phyloP scores from a whole-genome alignment of 768 basidiomycete genomes.

The Boletus tylopilopsis region DNA sequence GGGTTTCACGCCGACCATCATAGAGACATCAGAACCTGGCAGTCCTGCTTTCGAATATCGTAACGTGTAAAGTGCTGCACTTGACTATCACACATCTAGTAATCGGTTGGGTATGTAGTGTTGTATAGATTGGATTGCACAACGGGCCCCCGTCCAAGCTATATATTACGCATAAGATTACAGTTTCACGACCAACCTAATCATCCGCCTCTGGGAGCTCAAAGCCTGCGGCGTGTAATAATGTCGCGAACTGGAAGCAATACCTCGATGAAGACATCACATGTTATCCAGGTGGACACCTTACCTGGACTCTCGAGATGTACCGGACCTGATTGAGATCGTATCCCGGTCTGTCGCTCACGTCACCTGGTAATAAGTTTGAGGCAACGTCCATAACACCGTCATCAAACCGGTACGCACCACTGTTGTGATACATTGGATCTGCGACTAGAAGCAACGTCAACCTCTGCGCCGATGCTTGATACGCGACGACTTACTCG shows the following conservation, averaged over 20 bases:
- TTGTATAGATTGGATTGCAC: neutral
- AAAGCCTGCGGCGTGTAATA: constrained; percentile 68
- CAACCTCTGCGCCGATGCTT: neutral
- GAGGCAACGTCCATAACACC: neutral
- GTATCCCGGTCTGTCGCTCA: constrained; percentile 76
- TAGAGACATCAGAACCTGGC: constrained; percentile 87
- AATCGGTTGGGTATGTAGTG: no score
- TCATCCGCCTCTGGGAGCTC: constrained; percentile 29
- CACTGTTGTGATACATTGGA: constrained; percentile 87
- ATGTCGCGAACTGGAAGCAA: constrained; percentile 53
- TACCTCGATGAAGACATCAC: neutral
- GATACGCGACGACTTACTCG: constrained; percentile 37
- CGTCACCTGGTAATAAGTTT: constrained; percentile 48
- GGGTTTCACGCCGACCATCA: constrained; percentile 64
- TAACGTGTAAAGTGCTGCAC: constrained; percentile 48
- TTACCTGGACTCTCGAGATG: constrained; percentile 85
- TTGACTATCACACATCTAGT: no score
- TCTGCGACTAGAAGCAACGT: constrained; percentile 56
- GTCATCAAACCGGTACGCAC: constrained; percentile 32
- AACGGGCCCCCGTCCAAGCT: no score
- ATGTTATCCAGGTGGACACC: constrained; percentile 11
- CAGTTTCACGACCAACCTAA: neutral
- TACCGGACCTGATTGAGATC: constrained; percentile 78
- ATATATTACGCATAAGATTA: constrained; percentile 9
- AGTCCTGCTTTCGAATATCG: constrained; percentile 83